Conservation (phyloP, 257 asterid species). For the Nicotiana obtusifolia region DNA sequence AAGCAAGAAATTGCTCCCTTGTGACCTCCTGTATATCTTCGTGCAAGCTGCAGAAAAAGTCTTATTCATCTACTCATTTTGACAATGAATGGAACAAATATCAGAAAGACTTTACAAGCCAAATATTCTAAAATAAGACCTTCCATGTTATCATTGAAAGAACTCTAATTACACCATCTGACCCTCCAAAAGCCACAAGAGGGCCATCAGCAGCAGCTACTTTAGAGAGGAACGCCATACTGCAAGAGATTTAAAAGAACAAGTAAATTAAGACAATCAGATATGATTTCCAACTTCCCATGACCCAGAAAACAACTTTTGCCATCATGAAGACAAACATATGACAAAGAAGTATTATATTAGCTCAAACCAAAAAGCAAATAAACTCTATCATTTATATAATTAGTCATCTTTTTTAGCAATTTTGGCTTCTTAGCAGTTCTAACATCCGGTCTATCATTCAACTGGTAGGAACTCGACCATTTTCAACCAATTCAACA, state of each 20-base stretch:
- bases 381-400: background rate
- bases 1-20: constrained; percentile 89
- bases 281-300: background rate
- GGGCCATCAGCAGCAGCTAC: constrained; percentile 81
- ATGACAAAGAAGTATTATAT: background rate
- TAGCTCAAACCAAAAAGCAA: background rate
- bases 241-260: constrained; percentile 40
- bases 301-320: background rate
- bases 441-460: background rate
- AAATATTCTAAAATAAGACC: constrained; percentile 36
- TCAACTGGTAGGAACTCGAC: background rate
- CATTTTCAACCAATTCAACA: background rate
- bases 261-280: constrained; percentile 6
- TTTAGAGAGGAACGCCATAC: constrained; percentile 83
- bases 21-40: constrained; percentile 97
- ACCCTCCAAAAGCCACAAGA: constrained; percentile 96
- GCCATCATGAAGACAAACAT: background rate
- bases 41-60: constrained; percentile 59
- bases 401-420: background rate
- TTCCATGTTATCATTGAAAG: constrained; percentile 98
- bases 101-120: constrained; percentile 8
- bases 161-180: constrained; percentile 97
- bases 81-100: background rate
- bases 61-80: background rate
- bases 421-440: background rate